Conservation (phyloP, 2,329 filamentous ascomycete species). For the Blastomyces gilchristii region DNA sequence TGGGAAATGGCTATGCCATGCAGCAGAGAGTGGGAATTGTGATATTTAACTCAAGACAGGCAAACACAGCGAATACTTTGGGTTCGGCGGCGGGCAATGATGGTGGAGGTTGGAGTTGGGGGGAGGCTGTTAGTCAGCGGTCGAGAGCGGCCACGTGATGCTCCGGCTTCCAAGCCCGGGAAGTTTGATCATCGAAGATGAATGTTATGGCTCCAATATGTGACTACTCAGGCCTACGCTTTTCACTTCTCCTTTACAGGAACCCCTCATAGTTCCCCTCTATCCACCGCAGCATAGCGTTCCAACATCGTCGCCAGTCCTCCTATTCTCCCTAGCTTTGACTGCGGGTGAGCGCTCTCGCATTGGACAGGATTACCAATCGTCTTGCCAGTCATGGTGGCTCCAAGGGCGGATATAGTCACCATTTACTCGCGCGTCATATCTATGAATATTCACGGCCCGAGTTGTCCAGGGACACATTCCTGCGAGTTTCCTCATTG, state of each 20-base stretch:
- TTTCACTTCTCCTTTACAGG: too few species aligned
- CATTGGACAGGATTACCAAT: too few species aligned
- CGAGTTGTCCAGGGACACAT: neutral
- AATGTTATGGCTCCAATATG: too few species aligned
- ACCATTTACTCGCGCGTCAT: neutral
- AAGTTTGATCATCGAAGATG: too few species aligned
- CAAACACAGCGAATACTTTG: neutral
- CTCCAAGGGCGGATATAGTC: neutral
- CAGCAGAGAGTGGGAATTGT: neutral
- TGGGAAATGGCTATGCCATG: neutral
- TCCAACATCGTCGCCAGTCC: neutral
- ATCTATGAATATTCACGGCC: neutral
- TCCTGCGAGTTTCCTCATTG: neutral
- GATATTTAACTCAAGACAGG: neutral
- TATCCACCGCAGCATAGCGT: neutral
- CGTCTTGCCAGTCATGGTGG: too few species aligned
- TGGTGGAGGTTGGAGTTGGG: neutral
- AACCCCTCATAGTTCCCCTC: neutral
- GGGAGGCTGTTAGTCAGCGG: neutral
- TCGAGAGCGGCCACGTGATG: neutral
- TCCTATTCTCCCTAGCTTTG: neutral
- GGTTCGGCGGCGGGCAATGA: neutral
- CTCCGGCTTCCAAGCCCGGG: neutral
- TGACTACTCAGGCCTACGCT: too few species aligned
- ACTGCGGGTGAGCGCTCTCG: too few species aligned